These are phyloP conservation scores for Pezicula radicicola DNA, from an alignment of 2,329 filamentous ascomycete species.

Conservation along the genomic window DNA sequence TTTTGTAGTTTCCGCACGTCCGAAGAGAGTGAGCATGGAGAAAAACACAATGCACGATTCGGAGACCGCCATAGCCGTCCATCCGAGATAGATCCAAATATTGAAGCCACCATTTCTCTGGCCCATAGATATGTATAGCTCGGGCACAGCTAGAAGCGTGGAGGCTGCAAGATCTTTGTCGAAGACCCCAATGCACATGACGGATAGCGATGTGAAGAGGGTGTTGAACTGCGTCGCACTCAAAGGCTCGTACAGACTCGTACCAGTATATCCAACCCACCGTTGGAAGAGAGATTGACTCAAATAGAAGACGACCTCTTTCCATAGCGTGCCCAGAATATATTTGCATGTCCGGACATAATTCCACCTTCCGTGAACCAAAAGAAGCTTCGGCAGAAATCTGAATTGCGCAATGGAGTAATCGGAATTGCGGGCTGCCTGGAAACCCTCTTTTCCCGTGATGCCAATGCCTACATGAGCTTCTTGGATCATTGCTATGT, in stretches of 20 bases:
- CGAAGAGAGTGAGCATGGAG: slow-evolving; percentile 60
- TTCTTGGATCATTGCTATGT: slow-evolving; percentile 93
- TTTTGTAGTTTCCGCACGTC: no score
- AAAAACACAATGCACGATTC: slow-evolving; percentile 72
- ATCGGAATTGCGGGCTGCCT: slow-evolving; percentile 86
- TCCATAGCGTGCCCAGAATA: slow-evolving; percentile 90
- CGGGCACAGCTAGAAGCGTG: slow-evolving; percentile 87
- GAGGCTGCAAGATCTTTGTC: slow-evolving; percentile 83
- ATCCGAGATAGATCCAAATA: slow-evolving; percentile 71
- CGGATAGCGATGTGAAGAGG: slow-evolving; percentile 83
- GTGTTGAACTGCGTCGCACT: slow-evolving; percentile 91
- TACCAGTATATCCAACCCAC: slow-evolving; percentile 85
- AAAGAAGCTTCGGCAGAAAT: slow-evolving; percentile 76
- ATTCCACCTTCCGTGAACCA: slow-evolving; percentile 89
- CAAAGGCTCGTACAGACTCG: slow-evolving; percentile 84
- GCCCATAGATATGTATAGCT: slow-evolving; percentile 76
- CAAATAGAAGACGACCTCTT: slow-evolving; percentile 78
- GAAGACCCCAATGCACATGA: slow-evolving; percentile 88
- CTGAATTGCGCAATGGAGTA: slow-evolving; percentile 91
- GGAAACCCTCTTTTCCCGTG: slow-evolving; percentile 86
- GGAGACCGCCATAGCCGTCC: slow-evolving; percentile 72
- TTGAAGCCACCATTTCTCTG: slow-evolving; percentile 78
- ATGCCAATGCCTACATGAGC: slow-evolving; percentile 89
- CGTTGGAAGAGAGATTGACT: slow-evolving; percentile 81
- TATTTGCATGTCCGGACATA: slow-evolving; percentile 88